Conservation (phyloP, 2,329 filamentous ascomycete species). For the Ceratocystis lukuohia region DNA sequence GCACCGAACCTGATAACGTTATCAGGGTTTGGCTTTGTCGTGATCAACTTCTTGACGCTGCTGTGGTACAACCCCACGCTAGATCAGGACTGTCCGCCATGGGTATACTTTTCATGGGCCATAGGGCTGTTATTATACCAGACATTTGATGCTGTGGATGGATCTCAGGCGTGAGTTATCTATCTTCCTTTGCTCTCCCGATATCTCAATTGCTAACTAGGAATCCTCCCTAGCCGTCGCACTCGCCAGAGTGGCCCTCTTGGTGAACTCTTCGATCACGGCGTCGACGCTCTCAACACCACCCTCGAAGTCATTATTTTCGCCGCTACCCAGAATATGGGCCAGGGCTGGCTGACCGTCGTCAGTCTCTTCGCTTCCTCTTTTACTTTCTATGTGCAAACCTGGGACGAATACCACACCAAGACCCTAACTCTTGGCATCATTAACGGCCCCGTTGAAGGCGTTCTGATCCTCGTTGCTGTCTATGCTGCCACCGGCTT, state of each 20-base stretch:
- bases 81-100: conserved; percentile 81
- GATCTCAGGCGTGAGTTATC: conserved; percentile 65
- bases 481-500: conserved; percentile 76
- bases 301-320: conserved; percentile 88
- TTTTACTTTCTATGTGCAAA: conserved; percentile 96
- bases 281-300: conserved; percentile 92
- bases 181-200: not conserved
- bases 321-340: conserved; percentile 81
- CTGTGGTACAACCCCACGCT: conserved; percentile 93
- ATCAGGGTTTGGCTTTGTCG: conserved; percentile 77
- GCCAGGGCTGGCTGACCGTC: conserved; percentile 82
- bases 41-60: conserved; percentile 78
- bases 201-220: conserved; percentile 7
- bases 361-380: conserved; percentile 69
- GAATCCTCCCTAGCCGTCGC: conserved; percentile 47
- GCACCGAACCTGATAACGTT: conserved; percentile 80
- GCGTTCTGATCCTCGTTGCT: conserved; percentile 67
- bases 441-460: conserved; percentile 89
- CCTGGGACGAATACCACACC: conserved; percentile 98
- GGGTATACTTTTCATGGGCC: conserved; percentile 92
- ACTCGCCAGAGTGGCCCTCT: conserved; percentile 86
- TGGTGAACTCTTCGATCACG: conserved; percentile 94
- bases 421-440: conserved; percentile 86
- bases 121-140: conserved; percentile 88
- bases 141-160: conserved; percentile 96